phyloP scores from a whole-genome alignment of 2,329 filamentous ascomycete species.

The Aspergillus phoenicis region DNA sequence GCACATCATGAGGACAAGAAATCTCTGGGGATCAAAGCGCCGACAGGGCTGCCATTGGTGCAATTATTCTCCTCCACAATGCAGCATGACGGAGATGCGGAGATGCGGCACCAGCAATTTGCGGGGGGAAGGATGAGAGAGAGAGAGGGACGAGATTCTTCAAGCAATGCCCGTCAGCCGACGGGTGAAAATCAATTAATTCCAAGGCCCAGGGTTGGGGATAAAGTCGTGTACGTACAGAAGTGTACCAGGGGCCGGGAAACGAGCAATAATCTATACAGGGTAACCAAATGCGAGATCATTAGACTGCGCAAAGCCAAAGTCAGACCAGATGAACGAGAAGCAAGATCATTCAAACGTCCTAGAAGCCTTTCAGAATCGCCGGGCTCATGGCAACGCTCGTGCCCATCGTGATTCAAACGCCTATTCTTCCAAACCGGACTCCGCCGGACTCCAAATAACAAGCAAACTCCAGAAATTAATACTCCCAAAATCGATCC shows the following conservation, averaged over 20 bases:
- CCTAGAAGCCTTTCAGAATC: not conserved
- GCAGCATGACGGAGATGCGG: constrained; percentile 3
- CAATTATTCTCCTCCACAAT: constrained; percentile 19
- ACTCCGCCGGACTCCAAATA: constrained; percentile 10
- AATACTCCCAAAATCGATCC: constrained; percentile 4
- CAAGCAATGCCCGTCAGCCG: not conserved
- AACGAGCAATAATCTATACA: constrained; percentile 1
- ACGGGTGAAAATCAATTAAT: not conserved
- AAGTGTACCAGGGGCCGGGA: not conserved
- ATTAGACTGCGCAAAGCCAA: not conserved
- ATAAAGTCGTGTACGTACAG: constrained; percentile 1
- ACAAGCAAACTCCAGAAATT: constrained; percentile 15
- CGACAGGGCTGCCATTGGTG: constrained; percentile 28
- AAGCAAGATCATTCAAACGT: constrained; percentile 1
- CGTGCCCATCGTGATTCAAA: constrained; percentile 1
- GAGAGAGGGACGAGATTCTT: not conserved
- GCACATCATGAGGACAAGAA: not conserved
- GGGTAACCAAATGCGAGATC: not conserved
- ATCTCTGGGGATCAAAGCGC: not conserved
- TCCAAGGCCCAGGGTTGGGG: constrained; percentile 4
- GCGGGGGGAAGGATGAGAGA: constrained; percentile 1
- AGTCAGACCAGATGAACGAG: not conserved
- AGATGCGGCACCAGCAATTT: constrained; percentile 12
- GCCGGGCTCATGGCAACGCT: not conserved
- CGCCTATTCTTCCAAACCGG: not conserved